Conservation (phyloP, 257 asterid species). For the Solanum medicagineum region DNA sequence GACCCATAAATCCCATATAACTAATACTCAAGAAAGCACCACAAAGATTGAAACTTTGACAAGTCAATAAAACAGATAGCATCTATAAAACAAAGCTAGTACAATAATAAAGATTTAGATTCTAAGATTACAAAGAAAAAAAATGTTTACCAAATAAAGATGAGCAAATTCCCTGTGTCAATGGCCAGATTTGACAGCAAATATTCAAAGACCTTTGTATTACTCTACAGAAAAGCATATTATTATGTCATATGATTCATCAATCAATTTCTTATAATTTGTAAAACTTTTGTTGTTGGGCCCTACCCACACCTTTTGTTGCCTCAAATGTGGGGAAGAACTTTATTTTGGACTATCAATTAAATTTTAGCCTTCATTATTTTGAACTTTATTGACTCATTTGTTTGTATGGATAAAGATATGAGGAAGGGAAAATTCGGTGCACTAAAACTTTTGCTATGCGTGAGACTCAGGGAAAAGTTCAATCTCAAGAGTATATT, state of each 20-base stretch:
- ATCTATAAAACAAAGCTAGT: background rate
- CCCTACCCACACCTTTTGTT: background rate
- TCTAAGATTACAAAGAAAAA: background rate
- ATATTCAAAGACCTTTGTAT: background rate
- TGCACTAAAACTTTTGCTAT: no score
- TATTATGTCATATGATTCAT: background rate
- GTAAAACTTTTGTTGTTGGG: background rate
- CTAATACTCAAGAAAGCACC: background rate
- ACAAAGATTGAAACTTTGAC: background rate
- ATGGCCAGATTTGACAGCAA: background rate
- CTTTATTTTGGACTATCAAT: background rate
- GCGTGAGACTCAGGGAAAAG: accelerated
- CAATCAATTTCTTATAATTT: background rate
- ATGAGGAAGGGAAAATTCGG: no score
- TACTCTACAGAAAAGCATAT: background rate
- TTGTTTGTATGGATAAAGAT: background rate
- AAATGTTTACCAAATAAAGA: background rate
- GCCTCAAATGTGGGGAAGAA: background rate
- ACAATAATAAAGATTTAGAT: background rate
- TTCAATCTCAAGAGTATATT: no score
- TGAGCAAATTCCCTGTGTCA: background rate
- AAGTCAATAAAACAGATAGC: background rate
- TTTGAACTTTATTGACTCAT: no score
- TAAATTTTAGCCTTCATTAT: no score
- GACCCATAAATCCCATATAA: background rate